Conservation (phyloP, 768 basidiomycete genomes). For the Pleurotus eryngii region DNA sequence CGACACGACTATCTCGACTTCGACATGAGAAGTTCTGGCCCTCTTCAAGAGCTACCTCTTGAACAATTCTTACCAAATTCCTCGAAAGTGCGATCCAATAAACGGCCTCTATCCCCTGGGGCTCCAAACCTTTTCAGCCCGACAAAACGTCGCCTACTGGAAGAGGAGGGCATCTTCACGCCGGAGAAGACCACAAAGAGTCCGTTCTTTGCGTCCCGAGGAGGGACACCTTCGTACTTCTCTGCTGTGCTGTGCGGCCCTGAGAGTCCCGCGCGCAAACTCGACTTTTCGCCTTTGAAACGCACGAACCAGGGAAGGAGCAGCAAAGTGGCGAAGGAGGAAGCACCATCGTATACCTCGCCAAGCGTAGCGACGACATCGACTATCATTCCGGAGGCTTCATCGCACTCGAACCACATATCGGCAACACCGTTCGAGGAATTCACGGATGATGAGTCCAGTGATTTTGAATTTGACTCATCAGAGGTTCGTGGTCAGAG, state of each 20-base stretch:
- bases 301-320: constrained; percentile 11
- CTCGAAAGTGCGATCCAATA: constrained; percentile 36
- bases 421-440: constrained; percentile 5
- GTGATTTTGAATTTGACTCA: not conserved
- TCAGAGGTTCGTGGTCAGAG: not conserved
- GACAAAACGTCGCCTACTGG: constrained; percentile 65
- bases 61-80: constrained; percentile 45
- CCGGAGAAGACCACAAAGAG: constrained; percentile 34
- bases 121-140: constrained; percentile 50
- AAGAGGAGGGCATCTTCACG: constrained; percentile 46
- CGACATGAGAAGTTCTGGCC: constrained; percentile 42
- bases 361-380: constrained; percentile 1
- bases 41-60: constrained; percentile 59
- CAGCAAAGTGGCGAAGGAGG: not conserved
- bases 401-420: not conserved
- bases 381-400: not conserved
- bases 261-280: constrained; percentile 45
- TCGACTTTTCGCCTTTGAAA: constrained; percentile 48
- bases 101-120: constrained; percentile 63
- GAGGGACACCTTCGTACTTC: constrained; percentile 21
- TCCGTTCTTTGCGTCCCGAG: constrained; percentile 24
- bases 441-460: not conserved
- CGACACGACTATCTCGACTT: not conserved
- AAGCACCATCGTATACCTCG: constrained; percentile 11
- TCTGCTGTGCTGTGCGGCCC: constrained; percentile 24